phyloP scores from a whole-genome alignment of 768 basidiomycete species.

The Galerina sulciceps region DNA sequence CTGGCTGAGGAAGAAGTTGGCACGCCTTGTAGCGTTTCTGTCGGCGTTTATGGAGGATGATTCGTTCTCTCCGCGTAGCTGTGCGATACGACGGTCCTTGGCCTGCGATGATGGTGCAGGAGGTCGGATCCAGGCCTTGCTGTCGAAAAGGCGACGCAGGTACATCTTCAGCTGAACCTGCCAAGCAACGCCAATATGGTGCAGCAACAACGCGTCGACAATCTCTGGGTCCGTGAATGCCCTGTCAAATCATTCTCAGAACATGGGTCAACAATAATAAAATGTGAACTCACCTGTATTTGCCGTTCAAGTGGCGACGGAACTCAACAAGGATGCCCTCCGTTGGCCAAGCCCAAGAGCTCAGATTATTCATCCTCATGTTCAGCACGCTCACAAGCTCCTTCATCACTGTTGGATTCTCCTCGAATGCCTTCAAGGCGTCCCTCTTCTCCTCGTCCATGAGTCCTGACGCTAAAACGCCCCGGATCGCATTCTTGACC shows the following conservation, averaged over 20 bases:
- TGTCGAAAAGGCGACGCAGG: conserved; percentile 16
- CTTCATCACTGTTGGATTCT: conserved; percentile 20
- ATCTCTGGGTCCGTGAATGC: conserved; percentile 53
- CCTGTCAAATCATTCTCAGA: conserved; percentile 16
- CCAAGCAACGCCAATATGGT: conserved; percentile 48
- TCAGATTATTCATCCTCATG: too few species aligned
- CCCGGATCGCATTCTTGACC: too few species aligned
- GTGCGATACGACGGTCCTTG: conserved; percentile 17
- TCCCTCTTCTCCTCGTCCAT: too few species aligned
- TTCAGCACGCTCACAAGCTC: conserved; percentile 1
- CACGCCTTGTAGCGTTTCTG: conserved; percentile 25
- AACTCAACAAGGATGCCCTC: conserved; percentile 27
- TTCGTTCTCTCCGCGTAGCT: conserved; percentile 19
- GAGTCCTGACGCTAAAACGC: too few species aligned
- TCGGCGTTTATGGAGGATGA: conserved; percentile 27
- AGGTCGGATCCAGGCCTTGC: conserved; percentile 7
- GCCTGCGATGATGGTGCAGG: background rate
- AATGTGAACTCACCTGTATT: too few species aligned
- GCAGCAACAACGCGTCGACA: conserved; percentile 47
- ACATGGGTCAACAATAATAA: too few species aligned
- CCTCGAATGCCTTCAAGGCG: too few species aligned
- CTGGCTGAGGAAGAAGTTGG: conserved; percentile 39
- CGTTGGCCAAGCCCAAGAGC: conserved; percentile 35
- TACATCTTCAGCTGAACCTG: conserved; percentile 38
- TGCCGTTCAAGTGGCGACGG: background rate